phyloP scores from a whole-genome alignment of 257 asterid genomes.

The Catharanthus roseus region DNA sequence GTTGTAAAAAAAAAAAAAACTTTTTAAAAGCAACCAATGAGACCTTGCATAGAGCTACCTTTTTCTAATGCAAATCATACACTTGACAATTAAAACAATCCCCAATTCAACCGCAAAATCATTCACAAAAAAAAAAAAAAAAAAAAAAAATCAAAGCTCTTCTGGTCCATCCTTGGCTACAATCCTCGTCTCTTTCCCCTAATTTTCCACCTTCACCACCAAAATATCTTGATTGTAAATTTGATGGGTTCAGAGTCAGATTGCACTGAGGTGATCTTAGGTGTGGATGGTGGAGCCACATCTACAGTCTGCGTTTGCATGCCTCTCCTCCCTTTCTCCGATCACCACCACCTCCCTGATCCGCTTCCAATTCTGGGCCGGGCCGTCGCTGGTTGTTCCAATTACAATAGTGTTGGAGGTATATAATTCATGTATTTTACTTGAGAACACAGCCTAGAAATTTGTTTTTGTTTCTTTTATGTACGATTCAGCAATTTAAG shows the following conservation, averaged over 20 bases:
- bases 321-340: conserved; percentile 50
- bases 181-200: background rate
- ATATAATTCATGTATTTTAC: background rate
- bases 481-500: background rate
- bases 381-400: conserved; percentile 80
- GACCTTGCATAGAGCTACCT: no score
- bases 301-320: conserved; percentile 73
- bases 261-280: conserved; percentile 28
- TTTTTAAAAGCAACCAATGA: no score
- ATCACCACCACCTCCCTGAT: conserved; percentile 48
- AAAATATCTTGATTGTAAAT: background rate
- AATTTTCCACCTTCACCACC: background rate
- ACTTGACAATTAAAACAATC: no score
- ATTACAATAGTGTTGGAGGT: conserved; percentile 97
- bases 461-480: background rate
- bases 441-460: background rate
- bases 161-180: background rate
- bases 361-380: conserved; percentile 77
- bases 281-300: conserved; percentile 41
- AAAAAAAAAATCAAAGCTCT: no score
- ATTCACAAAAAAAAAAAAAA: no score
- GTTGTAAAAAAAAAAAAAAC: no score
- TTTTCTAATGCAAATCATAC: no score
- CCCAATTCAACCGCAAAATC: no score
- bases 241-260: conserved; percentile 27